phyloP scores from a whole-genome alignment of 2,329 filamentous ascomycete species.

The Penicillium freii region DNA sequence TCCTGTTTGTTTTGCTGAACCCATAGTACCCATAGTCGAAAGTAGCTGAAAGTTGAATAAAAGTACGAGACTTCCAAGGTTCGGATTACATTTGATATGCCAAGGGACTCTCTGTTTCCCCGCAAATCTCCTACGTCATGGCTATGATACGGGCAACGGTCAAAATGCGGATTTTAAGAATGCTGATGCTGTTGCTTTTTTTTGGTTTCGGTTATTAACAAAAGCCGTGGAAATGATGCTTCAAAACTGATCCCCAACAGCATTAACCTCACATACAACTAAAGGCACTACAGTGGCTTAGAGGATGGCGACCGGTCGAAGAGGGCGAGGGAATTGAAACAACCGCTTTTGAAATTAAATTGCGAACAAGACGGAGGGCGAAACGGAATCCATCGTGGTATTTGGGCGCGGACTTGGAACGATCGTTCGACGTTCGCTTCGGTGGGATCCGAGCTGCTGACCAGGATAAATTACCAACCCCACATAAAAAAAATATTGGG shows the following conservation, averaged over 20 bases:
- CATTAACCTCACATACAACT: conserved; percentile 1
- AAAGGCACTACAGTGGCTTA: conserved; percentile 18
- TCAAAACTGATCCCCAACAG: background rate
- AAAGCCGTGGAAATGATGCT: background rate
- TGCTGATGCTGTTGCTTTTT: background rate
- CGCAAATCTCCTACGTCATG: background rate
- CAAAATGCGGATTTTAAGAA: background rate
- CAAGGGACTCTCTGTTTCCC: background rate
- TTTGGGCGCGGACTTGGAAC: conserved; percentile 20
- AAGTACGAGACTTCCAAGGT: background rate
- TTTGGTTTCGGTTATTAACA: background rate
- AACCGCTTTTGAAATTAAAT: conserved; percentile 24
- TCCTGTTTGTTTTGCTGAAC: conserved; percentile 8
- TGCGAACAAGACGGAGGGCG: conserved; percentile 25
- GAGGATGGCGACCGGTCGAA: conserved; percentile 20
- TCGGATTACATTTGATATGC: background rate
- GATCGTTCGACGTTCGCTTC: conserved; percentile 30
- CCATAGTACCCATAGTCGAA: conserved; percentile 3
- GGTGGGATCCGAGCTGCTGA: conserved; percentile 29
- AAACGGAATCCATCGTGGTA: conserved; percentile 22
- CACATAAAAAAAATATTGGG: conserved; percentile 8
- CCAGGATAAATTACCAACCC: conserved; percentile 28
- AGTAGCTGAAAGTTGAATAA: background rate
- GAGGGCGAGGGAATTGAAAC: conserved; percentile 15
- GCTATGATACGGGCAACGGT: background rate